phyloP scores from a whole-genome alignment of 306 rosid genomes.

The Medicago ruthenica region DNA sequence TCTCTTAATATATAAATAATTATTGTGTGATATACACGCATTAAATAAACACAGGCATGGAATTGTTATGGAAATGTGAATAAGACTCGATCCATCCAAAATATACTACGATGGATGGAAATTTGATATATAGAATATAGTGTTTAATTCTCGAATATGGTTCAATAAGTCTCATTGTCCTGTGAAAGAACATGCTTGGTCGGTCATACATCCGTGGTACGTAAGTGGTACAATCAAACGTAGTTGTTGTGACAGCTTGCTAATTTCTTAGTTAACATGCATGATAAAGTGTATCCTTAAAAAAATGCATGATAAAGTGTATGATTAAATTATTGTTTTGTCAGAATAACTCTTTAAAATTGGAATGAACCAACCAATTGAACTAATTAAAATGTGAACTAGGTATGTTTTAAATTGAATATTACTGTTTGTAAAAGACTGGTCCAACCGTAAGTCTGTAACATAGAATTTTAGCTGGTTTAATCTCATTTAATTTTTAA shows the following conservation, averaged over 20 bases:
- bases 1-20: slow-evolving; percentile 6
- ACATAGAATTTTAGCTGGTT: not conserved
- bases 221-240: slow-evolving; percentile 43
- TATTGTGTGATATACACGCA: not conserved
- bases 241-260: not conserved
- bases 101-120: not conserved
- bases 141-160: not conserved
- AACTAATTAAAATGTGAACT: slow-evolving; percentile 16
- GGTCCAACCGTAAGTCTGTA: not conserved
- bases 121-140: not conserved
- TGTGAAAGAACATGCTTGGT: slow-evolving; percentile 39
- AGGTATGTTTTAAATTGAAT: not conserved
- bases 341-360: not conserved
- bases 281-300: too few species aligned
- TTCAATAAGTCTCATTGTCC: slow-evolving; percentile 1
- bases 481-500: not conserved
- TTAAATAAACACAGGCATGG: not conserved
- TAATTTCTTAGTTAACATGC: not conserved
- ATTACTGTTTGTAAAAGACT: not conserved
- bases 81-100: slow-evolving; percentile 17
- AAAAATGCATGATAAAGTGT: too few species aligned
- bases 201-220: slow-evolving; percentile 51
- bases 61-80: slow-evolving; percentile 34
- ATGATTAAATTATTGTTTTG: not conserved
- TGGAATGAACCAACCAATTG: not conserved